Percentiles rank a stretch among this genome's conserved stretches.
phyloP scores from a whole-genome alignment of 768 basidiomycete genomes.

The Suillus paluster region DNA sequence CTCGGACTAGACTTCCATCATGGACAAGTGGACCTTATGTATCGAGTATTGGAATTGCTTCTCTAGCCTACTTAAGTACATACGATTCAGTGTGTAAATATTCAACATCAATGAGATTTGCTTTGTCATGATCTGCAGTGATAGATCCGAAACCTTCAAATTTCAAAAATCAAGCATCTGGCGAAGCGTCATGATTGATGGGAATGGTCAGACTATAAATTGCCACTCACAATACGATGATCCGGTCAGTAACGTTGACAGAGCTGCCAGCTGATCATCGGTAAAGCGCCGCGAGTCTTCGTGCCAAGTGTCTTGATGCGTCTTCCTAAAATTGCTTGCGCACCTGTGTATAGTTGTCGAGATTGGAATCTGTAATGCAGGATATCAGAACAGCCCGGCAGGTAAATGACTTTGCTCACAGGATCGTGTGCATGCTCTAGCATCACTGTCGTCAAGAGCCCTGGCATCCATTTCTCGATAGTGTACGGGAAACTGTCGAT shows the following conservation, averaged over 20 bases:
- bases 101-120: neutral
- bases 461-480: conserved; percentile 90
- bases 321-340: conserved; percentile 80
- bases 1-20: neutral
- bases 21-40: neutral
- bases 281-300: conserved; percentile 86
- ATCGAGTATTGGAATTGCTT: neutral
- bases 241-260: conserved; percentile 85
- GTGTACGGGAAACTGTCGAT: conserved; percentile 94
- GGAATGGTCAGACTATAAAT: conserved; percentile 17
- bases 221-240: conserved; percentile 76
- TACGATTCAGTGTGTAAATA: neutral
- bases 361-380: conserved; percentile 66
- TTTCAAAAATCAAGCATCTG: conserved; percentile 12
- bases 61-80: neutral
- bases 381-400: conserved; percentile 15
- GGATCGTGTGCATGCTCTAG: conserved; percentile 89
- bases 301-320: conserved; percentile 89
- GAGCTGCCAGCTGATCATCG: conserved; percentile 80
- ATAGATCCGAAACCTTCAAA: conserved; percentile 4
- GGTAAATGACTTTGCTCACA: conserved; percentile 35
- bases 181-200: neutral
- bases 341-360: conserved; percentile 83
- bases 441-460: conserved; percentile 76
- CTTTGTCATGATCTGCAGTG: neutral